phyloP scores from a whole-genome alignment of 371 early-diverging fungal species.

The Mucor lusitanicus region DNA sequence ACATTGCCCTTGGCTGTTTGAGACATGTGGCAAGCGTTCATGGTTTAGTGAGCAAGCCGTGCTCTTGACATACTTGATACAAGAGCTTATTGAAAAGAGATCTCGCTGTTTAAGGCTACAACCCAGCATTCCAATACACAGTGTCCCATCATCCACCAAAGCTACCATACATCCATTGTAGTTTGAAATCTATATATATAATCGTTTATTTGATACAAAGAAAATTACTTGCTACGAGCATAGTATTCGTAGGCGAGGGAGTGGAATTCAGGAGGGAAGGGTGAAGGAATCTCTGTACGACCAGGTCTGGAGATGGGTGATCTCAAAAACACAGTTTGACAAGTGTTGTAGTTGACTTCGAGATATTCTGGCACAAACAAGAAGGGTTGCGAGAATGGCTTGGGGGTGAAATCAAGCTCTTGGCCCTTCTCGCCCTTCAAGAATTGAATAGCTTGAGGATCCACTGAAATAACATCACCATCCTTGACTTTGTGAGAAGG shows the following conservation, averaged over 20 bases:
- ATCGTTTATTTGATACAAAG: neutral
- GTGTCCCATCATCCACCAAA: too few species aligned
- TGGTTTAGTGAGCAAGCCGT: too few species aligned
- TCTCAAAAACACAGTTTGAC: constrained; percentile 87
- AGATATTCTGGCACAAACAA: constrained; percentile 96
- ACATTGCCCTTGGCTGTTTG: too few species aligned
- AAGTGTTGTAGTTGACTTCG: constrained; percentile 94
- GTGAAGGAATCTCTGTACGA: constrained; percentile 91
- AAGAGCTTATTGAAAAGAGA: too few species aligned
- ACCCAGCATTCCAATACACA: too few species aligned
- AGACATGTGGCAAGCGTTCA: too few species aligned
- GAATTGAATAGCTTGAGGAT: constrained; percentile 77
- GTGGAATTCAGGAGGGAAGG: constrained; percentile 89
- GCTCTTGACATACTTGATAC: too few species aligned
- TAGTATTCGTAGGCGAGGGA: constrained; percentile 93
- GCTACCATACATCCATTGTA: neutral
- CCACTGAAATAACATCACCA: constrained; percentile 88
- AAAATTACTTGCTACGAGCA: constrained; percentile 54
- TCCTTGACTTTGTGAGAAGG: constrained; percentile 85
- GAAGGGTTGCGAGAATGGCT: constrained; percentile 90
- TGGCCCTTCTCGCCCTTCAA: constrained; percentile 60
- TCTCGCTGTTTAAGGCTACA: too few species aligned
- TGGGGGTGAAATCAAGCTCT: constrained; percentile 71
- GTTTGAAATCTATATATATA: neutral
- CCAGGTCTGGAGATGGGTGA: constrained; percentile 86